phyloP scores from a whole-genome alignment of 257 asterid genomes.

The Solanum virginianum region DNA sequence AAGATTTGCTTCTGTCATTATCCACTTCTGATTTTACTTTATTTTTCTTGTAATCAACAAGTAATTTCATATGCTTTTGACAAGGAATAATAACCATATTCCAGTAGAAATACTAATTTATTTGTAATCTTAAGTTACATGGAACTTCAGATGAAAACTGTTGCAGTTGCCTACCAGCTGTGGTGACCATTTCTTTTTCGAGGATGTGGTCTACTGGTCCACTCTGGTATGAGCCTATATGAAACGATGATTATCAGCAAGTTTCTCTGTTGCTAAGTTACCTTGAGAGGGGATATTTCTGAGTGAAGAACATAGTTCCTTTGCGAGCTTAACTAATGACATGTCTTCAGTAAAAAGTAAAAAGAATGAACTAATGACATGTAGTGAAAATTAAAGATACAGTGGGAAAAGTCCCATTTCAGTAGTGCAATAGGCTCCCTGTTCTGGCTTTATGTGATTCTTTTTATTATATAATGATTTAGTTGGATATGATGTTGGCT shows the following conservation, averaged over 20 bases:
- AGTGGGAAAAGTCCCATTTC: not conserved
- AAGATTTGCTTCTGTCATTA: conserved; percentile 1
- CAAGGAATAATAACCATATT: not conserved
- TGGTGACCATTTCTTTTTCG: not conserved
- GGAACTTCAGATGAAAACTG: not conserved
- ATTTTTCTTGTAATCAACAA: not conserved
- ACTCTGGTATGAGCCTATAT: not conserved
- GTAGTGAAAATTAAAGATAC: not conserved
- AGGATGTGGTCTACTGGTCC: not conserved
- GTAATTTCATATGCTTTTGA: not conserved
- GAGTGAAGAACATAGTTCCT: not conserved
- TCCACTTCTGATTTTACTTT: not conserved
- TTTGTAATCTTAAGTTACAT: not conserved
- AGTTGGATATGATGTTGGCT: not conserved
- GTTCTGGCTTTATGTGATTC: not conserved
- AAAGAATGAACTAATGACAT: not conserved
- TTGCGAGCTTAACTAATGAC: not conserved
- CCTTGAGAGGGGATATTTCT: not conserved
- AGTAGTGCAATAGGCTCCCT: not conserved
- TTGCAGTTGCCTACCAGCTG: not conserved
- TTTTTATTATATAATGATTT: not conserved
- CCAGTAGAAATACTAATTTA: not conserved
- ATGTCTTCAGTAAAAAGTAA: not conserved
- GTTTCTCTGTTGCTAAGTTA: not conserved
- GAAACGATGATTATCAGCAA: not conserved